Evolutionary conservation across 805 yeast genomes (phyloP), one percentile per base, ranked within the genome.

Genomic region (Zygotorulaspora florentina): DNA sequence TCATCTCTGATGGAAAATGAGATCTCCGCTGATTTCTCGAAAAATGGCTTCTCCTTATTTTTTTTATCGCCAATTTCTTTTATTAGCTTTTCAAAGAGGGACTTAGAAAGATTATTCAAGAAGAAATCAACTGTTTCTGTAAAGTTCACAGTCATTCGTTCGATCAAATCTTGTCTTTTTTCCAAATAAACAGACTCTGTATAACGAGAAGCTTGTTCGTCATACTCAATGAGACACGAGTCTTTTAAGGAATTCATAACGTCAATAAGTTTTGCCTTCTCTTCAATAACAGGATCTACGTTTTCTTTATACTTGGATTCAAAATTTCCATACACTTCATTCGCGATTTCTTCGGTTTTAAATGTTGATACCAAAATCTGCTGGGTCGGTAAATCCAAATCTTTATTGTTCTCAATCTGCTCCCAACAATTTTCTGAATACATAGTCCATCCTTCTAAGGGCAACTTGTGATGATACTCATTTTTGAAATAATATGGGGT

Each of bases 401-500:
- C 99, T 66, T 88, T 90, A 68, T 93, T 93, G 50, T 76, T 74
- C 64, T 88, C 96, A 57, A 93, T 93, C 66, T 88, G 96, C 42
- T 86, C 83, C 99, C 99, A 93, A 54, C 96, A 83, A 59, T 83
- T 85, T 44, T 81, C 83, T 1, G 96, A 89, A 58, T 93, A 93
- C 64, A 89, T 67, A 3, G 91, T 77, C 98, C 99, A 93, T 18
- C 97, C 98, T 67, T 93, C 99, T 43, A 91, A 74, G 9, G 99
- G 99, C 45, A 93, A 80, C 39, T 76, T 74, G 54, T 93, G 89
- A 60, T 87, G 96, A 63, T 88, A 90, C 39, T 79, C 74, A 2
- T 77, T 73, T 47, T 79, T 76, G 71, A 89, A 87, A 29, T 83
- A 70, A 6, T 58, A 46, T 25, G 60, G 51, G 2, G 58, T 53